Percentiles rank a stretch among this genome's conserved stretches.
phyloP scores from a whole-genome alignment of 2,329 filamentous ascomycete species.

The Ambrosiella cleistominuta region DNA sequence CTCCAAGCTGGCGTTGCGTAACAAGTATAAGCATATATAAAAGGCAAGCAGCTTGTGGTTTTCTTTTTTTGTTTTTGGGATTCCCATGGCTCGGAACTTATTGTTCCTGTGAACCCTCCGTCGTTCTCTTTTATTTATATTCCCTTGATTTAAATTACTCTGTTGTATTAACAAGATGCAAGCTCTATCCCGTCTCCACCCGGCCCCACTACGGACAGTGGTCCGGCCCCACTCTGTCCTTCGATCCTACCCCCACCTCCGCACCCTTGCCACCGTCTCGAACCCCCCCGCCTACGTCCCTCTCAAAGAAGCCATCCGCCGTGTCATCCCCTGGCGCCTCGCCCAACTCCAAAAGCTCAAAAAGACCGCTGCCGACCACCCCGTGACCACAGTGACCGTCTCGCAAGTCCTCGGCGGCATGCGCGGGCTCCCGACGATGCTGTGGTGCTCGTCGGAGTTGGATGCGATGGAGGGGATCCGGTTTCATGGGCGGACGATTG shows the following conservation, averaged over 20 bases:
- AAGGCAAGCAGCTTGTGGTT: no score
- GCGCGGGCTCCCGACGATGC: constrained; percentile 93
- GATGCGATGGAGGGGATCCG: constrained; percentile 95
- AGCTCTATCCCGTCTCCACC: neutral
- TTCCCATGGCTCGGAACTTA: no score
- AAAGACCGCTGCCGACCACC: constrained; percentile 69
- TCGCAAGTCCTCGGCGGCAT: constrained; percentile 91
- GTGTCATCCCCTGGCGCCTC: constrained; percentile 76
- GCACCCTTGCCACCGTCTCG: constrained; percentile 15
- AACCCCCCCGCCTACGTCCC: constrained; percentile 61
- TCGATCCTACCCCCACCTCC: neutral
- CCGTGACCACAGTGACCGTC: constrained; percentile 81
- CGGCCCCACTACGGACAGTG: neutral
- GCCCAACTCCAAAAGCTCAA: constrained; percentile 73
- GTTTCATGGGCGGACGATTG: constrained; percentile 95
- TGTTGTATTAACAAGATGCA: neutral
- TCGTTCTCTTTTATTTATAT: no score
- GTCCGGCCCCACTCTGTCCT: neutral
- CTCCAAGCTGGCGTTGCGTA: neutral
- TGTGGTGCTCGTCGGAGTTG: constrained; percentile 95
- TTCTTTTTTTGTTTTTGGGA: no score
- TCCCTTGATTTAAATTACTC: neutral
- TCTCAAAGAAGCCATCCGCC: constrained; percentile 72
- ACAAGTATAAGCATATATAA: neutral
- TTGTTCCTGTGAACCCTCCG: no score